phyloP scores from a whole-genome alignment of 257 asterid genomes.

The Perilla frutescens region DNA sequence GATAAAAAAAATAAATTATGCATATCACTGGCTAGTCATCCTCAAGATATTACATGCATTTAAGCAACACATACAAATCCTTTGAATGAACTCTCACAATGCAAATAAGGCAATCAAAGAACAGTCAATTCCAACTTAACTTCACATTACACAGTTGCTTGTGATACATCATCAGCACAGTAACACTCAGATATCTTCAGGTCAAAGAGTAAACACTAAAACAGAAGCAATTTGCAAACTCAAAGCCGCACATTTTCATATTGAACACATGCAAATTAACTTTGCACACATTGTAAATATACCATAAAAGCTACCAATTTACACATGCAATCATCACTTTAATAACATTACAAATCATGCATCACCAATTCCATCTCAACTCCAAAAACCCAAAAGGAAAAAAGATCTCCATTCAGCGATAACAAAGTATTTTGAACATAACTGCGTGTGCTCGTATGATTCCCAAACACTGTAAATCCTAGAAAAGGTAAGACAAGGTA shows the following conservation, averaged over 20 bases:
- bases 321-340: background rate
- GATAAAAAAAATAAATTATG: background rate
- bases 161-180: background rate
- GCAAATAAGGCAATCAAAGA: slow-evolving; percentile 2
- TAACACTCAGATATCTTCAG: background rate
- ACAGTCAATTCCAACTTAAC: background rate
- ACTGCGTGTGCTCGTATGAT: slow-evolving; percentile 11
- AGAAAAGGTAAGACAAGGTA: background rate
- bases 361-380: slow-evolving; percentile 9
- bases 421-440: background rate
- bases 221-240: background rate
- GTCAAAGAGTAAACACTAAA: slow-evolving; percentile 3
- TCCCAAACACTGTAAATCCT: background rate
- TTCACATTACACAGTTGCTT: background rate
- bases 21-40: slow-evolving; percentile 18
- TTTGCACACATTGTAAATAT: background rate
- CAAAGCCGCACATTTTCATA: background rate
- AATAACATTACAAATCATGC: background rate
- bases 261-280: background rate
- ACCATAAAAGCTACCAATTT: background rate
- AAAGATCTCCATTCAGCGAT: background rate
- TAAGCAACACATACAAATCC: background rate
- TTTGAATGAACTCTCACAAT: background rate
- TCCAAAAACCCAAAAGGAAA: background rate
- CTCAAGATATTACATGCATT: slow-evolving; percentile 13